These are phyloP conservation scores for Botryotinia calthae DNA, from an alignment of 2,329 filamentous ascomycete genomes.

Conservation along the genomic window DNA sequence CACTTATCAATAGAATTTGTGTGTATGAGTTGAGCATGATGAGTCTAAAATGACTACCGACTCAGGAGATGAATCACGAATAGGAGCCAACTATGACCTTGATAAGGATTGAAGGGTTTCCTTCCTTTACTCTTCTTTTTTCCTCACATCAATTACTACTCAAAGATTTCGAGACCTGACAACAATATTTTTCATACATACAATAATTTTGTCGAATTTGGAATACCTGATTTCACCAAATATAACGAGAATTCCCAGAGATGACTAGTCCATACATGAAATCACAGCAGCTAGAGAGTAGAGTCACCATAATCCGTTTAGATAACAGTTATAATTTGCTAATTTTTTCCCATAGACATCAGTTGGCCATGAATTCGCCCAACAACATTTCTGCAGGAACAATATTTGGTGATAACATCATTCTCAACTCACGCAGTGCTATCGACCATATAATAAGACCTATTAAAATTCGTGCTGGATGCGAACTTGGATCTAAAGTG, in stretches of 20 bases:
- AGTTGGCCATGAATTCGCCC: neutral
- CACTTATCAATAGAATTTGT: neutral
- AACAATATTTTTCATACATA: neutral
- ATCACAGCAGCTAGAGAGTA: neutral
- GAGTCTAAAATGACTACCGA: neutral
- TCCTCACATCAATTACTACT: neutral
- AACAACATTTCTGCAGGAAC: neutral
- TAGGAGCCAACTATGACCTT: neutral
- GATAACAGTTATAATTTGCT: neutral
- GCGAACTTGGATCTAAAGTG: neutral
- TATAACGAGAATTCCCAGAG: neutral
- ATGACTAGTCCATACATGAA: neutral
- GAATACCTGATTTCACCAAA: neutral
- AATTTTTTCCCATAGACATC: neutral
- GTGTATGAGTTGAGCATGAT: neutral
- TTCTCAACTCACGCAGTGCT: neutral
- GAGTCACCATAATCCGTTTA: neutral
- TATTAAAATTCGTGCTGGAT: neutral
- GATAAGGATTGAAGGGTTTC: no score
- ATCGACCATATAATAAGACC: neutral
- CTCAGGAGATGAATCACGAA: neutral
- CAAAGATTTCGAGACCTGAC: neutral
- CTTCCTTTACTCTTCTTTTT: neutral
- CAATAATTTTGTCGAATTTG: neutral
- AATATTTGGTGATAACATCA: neutral